Evolutionary conservation across 73 alveolate species (phyloP).

Genomic region (Blepharisma stoltei): DNA sequence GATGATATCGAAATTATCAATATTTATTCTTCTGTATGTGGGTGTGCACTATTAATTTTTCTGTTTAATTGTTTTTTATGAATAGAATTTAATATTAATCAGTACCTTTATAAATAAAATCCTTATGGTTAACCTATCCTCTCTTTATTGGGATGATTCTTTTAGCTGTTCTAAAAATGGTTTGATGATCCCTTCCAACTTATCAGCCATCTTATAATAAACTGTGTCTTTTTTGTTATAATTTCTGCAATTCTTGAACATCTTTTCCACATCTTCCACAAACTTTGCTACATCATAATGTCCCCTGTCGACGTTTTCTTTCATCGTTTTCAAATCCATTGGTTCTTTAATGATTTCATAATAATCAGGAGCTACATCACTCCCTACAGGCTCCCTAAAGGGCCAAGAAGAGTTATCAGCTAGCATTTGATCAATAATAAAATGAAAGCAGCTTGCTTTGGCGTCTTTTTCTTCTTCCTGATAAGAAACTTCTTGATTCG

Average conservation of each 20-base stretch:
- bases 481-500: neutral
- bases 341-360: conserved; percentile 91
- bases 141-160: conserved; percentile 29
- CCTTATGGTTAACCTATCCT: too few relatives aligned
- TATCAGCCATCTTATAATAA: conserved; percentile 78
- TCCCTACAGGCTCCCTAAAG: conserved; percentile 84
- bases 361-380: conserved; percentile 85
- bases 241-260: conserved; percentile 71
- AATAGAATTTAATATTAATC: too few relatives aligned
- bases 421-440: conserved; percentile 45
- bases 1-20: too few relatives aligned
- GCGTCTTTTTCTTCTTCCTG: conserved; percentile 18
- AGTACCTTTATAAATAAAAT: too few relatives aligned
- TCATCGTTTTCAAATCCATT: conserved; percentile 72
- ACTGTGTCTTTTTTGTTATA: conserved; percentile 71
- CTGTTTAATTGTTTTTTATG: too few relatives aligned
- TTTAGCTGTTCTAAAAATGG: conserved; percentile 68
- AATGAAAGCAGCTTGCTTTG: conserved; percentile 31
- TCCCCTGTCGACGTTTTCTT: conserved; percentile 68
- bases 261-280: conserved; percentile 72
- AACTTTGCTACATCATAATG: conserved; percentile 59
- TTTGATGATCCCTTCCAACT: conserved; percentile 62
- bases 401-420: conserved; percentile 68
- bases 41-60: too few relatives aligned
- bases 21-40: too few relatives aligned